Evolutionary conservation across 2,329 filamentous ascomycete genomes (phyloP).

Genomic region (Ilyonectria mors-panacis): DNA sequence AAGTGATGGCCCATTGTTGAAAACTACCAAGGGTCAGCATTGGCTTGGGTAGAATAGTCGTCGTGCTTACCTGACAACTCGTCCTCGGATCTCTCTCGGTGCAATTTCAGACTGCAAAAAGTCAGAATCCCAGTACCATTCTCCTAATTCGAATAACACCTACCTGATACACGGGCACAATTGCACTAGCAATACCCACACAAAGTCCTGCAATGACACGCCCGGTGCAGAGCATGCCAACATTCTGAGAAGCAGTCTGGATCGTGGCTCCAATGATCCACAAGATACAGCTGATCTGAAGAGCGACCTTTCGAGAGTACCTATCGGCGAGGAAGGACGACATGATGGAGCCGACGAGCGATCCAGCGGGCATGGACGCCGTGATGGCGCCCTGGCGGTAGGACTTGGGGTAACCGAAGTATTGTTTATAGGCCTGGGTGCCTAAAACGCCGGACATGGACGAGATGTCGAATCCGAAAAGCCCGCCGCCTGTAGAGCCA

Average conservation of each 20-base stretch:
- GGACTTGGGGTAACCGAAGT: slow-evolving; percentile 74
- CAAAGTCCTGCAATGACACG: slow-evolving; percentile 80
- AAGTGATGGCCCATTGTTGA: slow-evolving; percentile 81
- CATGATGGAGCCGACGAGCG: slow-evolving; percentile 70
- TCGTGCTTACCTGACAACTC: slow-evolving; percentile 63
- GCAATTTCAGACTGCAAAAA: slow-evolving; percentile 69
- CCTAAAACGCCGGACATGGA: slow-evolving; percentile 80
- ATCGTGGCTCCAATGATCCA: slow-evolving; percentile 69
- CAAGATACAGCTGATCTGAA: slow-evolving; percentile 65
- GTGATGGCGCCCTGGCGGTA: slow-evolving; percentile 79
- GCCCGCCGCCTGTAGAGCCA: slow-evolving; percentile 69
- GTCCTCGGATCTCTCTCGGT: slow-evolving; percentile 69
- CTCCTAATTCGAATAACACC: not conserved
- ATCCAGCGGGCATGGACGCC: slow-evolving; percentile 81
- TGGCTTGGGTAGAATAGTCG: not conserved
- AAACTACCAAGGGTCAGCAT: slow-evolving; percentile 51
- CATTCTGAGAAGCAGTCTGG: slow-evolving; percentile 74
- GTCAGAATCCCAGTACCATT: slow-evolving; percentile 8
- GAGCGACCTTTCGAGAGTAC: slow-evolving; percentile 64
- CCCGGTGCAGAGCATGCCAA: slow-evolving; percentile 80
- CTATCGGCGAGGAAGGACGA: slow-evolving; percentile 67
- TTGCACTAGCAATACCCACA: slow-evolving; percentile 81
- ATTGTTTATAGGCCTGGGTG: slow-evolving; percentile 78
- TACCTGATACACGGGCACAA: slow-evolving; percentile 78
- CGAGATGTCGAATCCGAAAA: slow-evolving; percentile 86